Evolutionary conservation across 2,329 filamentous ascomycete genomes (phyloP).

Genomic region (Fusarium sp.): DNA sequence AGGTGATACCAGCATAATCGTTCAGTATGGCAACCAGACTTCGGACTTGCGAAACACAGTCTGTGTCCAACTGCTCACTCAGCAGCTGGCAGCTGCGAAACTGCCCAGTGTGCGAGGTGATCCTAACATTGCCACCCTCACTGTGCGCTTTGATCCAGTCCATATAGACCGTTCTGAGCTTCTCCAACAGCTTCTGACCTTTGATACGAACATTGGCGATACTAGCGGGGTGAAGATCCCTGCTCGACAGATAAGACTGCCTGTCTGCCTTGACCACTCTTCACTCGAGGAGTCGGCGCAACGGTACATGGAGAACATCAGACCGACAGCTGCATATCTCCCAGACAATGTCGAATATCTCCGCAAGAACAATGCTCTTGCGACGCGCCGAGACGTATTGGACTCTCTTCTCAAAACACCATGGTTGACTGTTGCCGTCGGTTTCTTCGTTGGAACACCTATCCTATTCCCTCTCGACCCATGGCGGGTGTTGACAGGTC

Average conservation of each 20-base stretch:
- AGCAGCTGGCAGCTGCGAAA: neutral
- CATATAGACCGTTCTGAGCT: neutral
- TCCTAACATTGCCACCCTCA: neutral
- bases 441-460: constrained; percentile 52
- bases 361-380: neutral
- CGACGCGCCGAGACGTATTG: constrained; percentile 45
- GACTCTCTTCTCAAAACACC: constrained; percentile 46
- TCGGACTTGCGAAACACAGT: neutral
- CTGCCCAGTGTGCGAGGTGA: neutral
- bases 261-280: neutral
- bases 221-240: neutral
- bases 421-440: constrained; percentile 45
- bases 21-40: neutral
- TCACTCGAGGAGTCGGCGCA: neutral
- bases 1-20: neutral
- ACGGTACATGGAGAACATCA: neutral
- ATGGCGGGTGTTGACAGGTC: constrained; percentile 45
- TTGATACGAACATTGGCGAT: neutral
- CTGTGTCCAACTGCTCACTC: neutral
- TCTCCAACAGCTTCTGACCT: neutral
- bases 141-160: neutral
- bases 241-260: neutral
- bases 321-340: neutral
- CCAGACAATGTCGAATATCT: neutral
- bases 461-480: constrained; percentile 45